Evolutionary conservation across 305 asterid species (phyloP), one percentile per base, ranked within the genome.

Genomic region (Andrographis paniculata): DNA sequence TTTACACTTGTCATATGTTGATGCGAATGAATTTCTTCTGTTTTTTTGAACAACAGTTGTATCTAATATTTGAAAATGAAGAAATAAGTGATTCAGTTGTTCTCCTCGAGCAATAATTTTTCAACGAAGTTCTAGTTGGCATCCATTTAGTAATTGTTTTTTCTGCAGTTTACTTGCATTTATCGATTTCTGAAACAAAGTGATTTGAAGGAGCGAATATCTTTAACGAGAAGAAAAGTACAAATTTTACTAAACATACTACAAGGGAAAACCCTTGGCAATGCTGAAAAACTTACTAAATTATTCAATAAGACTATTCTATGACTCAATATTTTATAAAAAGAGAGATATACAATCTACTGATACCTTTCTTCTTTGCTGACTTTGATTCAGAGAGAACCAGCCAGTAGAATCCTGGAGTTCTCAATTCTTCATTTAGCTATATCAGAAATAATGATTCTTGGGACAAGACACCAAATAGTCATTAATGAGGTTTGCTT

Each of bases 351-450:
- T n/a, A n/a, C n/a, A n/a, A n/a, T 27, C 33, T 5, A 27, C 33
- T 27, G 33, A 18, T 15, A 48, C 37, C 46, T 27, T 23, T 57
- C 27, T 19, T 53, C 5, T 45, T 38, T 9, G 17, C 19, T 19
- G 14, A 10, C 41, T 43, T 62, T 51, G 50, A 16, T 42, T 50
- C 81, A 88, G 97, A 72, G 64, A 20, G 83, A 76, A 60, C 80
- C 98, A 20, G 95, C 85, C 28, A 78, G 86, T 56, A 80, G 91
- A 65, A 89, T 85, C 66, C 63, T 89, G 77, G 97, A 85, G 73
- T 69, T 85, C 61, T 79, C 94, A 6, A 71, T 85, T 59, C 94
- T 89, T 55, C 97, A 82, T 65, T 60, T 89, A 51, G 91, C 97
- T 16, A 89, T 89, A 93, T 74, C 97, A 44, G 95, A 89, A 75